A percentile compares a stretch with the other conserved stretches of the same genome.
Evolutionary conservation across 2,329 filamentous ascomycete genomes (phyloP).

Genomic region (Pyricularia grisea): DNA sequence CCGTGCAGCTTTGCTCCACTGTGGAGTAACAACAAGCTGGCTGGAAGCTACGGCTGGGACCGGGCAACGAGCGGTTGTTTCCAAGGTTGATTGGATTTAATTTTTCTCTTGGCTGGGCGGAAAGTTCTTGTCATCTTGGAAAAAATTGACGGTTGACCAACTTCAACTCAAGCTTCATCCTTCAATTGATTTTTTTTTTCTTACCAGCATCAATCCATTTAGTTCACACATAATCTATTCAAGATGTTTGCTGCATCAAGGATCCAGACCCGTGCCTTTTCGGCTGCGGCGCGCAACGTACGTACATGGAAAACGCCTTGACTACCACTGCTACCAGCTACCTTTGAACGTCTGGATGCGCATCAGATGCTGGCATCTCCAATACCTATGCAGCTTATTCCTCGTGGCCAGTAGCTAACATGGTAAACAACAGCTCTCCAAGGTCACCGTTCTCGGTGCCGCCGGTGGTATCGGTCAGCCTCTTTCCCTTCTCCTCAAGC

Average conservation of each 20-base stretch:
- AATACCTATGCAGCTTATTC: constrained; percentile 8
- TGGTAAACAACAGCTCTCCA: constrained; percentile 62
- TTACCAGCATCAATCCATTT: background rate
- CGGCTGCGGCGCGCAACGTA: constrained; percentile 69
- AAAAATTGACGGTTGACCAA: background rate
- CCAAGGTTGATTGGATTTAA: background rate
- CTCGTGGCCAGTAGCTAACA: constrained; percentile 7
- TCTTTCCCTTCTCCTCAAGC: constrained; percentile 94
- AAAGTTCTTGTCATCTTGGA: background rate
- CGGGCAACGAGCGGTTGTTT: background rate
- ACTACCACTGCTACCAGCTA: background rate
- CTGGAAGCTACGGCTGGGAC: background rate
- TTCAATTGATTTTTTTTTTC: background rate
- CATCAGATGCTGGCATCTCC: constrained; percentile 2
- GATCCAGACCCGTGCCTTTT: constrained; percentile 73
- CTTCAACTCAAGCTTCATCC: background rate
- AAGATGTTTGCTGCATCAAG: constrained; percentile 68
- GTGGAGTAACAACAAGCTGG: background rate
- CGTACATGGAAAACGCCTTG: constrained; percentile 19
- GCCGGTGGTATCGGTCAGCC: constrained; percentile 98
- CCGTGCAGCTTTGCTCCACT: background rate
- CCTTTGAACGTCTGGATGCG: background rate
- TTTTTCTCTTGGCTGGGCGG: background rate
- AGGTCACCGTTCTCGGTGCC: constrained; percentile 95
- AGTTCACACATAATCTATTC: constrained; percentile 10